Evolutionary conservation across 192 early-diverging fungal genomes (phyloP).

Genomic region (Mortierella hygrophila): DNA sequence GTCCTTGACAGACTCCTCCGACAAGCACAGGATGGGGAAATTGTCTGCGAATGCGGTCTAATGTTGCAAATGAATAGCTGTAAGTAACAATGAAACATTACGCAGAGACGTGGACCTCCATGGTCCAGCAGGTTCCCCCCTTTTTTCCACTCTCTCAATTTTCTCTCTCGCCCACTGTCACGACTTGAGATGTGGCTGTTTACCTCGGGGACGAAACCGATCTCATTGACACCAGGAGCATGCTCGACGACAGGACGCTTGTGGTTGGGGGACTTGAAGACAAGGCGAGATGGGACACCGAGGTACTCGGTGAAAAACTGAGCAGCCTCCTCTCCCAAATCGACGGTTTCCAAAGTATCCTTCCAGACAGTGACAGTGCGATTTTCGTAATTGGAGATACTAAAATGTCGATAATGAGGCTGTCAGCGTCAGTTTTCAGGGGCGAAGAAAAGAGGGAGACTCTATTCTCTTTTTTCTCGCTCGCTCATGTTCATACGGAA

Average conservation of each 20-base stretch:
- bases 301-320: conserved; percentile 69
- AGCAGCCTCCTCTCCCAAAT: conserved; percentile 74
- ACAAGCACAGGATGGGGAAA: conserved; percentile 78
- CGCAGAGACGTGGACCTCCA: not conserved
- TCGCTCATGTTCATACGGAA: not conserved
- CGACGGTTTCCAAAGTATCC: conserved; percentile 59
- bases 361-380: conserved; percentile 56
- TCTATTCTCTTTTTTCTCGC: not conserved
- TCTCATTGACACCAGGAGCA: conserved; percentile 53
- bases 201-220: conserved; percentile 49
- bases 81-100: not conserved
- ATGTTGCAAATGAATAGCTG: not conserved
- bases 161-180: not conserved
- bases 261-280: conserved; percentile 63
- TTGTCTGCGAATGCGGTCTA: conserved; percentile 86
- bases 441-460: not conserved
- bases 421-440: not conserved
- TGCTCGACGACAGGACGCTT: conserved; percentile 60
- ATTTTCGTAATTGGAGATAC: conserved; percentile 29
- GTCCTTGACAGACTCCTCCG: conserved; percentile 68
- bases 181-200: too few species aligned
- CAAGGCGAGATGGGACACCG: conserved; percentile 52
- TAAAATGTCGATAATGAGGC: not conserved
- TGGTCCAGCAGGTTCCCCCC: not conserved
- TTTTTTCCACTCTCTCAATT: not conserved